phyloP scores from a whole-genome alignment of 2,329 filamentous ascomycete genomes.

The Calonectria leucothoes region DNA sequence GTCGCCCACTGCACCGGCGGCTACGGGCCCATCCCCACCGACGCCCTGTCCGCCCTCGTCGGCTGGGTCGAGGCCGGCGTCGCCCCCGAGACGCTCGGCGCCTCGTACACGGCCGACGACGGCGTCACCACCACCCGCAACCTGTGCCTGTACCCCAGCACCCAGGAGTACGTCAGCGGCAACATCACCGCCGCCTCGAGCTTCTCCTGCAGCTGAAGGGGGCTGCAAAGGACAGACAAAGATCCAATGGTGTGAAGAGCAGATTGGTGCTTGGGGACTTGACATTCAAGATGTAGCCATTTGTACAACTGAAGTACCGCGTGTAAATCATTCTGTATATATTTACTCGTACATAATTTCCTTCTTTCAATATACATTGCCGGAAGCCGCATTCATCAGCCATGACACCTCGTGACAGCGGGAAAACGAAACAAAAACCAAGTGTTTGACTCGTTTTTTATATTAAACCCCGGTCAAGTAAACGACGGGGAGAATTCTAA shows the following conservation, averaged over 20 bases:
- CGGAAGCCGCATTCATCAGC: background rate
- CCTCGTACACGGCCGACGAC: background rate
- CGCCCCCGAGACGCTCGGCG: background rate
- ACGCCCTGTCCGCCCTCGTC: background rate
- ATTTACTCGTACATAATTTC: background rate
- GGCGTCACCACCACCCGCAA: background rate
- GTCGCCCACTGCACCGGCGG: conserved; percentile 1
- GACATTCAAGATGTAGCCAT: background rate
- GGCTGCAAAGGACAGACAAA: background rate
- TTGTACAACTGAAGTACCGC: background rate
- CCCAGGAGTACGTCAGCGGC: background rate
- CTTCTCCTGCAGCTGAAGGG: background rate
- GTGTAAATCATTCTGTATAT: background rate
- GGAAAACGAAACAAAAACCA: background rate
- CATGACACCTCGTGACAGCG: background rate
- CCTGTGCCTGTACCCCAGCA: conserved; percentile 3
- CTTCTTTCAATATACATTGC: background rate
- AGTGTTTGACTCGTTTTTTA: background rate
- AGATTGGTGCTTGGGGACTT: background rate
- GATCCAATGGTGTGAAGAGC: background rate
- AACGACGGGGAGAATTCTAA: background rate
- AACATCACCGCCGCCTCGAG: background rate
- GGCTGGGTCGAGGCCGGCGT: background rate
- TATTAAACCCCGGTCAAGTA: background rate
- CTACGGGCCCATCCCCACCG: background rate